Evolutionary conservation across 129 eudicot species (phyloP).

Genomic region (Helichrysum umbraculigerum): DNA sequence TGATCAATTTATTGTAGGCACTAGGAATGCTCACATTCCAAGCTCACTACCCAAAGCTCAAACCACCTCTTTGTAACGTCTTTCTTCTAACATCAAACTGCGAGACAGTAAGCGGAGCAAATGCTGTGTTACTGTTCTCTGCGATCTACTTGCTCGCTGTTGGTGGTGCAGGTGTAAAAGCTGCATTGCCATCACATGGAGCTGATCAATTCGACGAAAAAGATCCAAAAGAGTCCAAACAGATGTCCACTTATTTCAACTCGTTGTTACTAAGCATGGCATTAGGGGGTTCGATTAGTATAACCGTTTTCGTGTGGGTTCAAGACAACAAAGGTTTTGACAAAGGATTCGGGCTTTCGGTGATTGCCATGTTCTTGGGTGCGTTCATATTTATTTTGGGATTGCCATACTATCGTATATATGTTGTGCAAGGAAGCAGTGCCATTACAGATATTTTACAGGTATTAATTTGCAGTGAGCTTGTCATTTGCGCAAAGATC

Average conservation of each 20-base stretch:
- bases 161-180: slow-evolving; percentile 61
- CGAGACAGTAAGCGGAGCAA: slow-evolving; percentile 45
- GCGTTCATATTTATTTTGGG: slow-evolving; percentile 36
- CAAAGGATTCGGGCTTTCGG: slow-evolving; percentile 48
- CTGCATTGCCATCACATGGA: slow-evolving; percentile 67
- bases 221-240: slow-evolving; percentile 51
- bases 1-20: slow-evolving; percentile 39
- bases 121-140: slow-evolving; percentile 45
- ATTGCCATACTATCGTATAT: slow-evolving; percentile 52
- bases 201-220: slow-evolving; percentile 75
- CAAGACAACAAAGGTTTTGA: slow-evolving; percentile 68
- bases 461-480: slow-evolving; percentile 19
- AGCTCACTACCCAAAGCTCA: slow-evolving; percentile 59
- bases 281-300: slow-evolving; percentile 48
- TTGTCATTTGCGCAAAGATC: slow-evolving; percentile 12
- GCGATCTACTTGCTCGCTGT: slow-evolving; percentile 54
- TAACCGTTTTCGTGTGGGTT: slow-evolving; percentile 61
- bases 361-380: slow-evolving; percentile 51
- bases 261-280: slow-evolving; percentile 42
- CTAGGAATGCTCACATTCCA: slow-evolving; percentile 62
- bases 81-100: slow-evolving; percentile 46
- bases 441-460: slow-evolving; percentile 59
- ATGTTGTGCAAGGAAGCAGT: slow-evolving; percentile 55
- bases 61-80: slow-evolving; percentile 61
- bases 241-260: slow-evolving; percentile 64